Conservation (phyloP, 2,329 filamentous ascomycete genomes). For the Monilinia vaccinii-corymbosi region DNA sequence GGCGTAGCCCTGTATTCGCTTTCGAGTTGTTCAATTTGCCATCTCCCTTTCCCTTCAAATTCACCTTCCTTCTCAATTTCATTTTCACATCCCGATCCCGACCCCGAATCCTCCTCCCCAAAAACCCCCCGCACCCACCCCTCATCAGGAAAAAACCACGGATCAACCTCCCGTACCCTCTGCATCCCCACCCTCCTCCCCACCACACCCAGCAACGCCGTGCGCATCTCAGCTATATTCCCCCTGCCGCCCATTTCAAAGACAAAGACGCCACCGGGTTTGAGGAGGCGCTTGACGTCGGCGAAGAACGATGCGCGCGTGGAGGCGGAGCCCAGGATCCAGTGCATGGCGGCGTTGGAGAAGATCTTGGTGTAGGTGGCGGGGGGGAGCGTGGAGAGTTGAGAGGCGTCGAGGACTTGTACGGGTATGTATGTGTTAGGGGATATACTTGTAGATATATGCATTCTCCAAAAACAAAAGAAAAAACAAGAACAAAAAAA, state of each 20-base stretch:
- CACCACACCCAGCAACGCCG: constrained; percentile 45
- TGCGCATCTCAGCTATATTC: constrained; percentile 54
- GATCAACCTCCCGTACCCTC: constrained; percentile 41
- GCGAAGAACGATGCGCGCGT: constrained; percentile 42
- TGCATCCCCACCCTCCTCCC: constrained; percentile 41
- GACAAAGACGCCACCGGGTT: constrained; percentile 47
- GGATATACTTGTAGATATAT: too few relatives aligned
- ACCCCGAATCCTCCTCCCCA: background rate
- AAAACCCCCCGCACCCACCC: constrained; percentile 40
- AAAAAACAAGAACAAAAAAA: background rate
- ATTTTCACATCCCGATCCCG: too few relatives aligned
- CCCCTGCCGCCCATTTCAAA: constrained; percentile 68
- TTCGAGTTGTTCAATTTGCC: constrained; percentile 41
- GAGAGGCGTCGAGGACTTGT: constrained; percentile 40
- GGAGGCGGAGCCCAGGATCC: constrained; percentile 45
- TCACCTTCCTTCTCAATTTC: constrained; percentile 17
- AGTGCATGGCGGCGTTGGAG: constrained; percentile 55
- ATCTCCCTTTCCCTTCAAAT: constrained; percentile 33
- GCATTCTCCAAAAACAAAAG: background rate
- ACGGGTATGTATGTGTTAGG: too few relatives aligned
- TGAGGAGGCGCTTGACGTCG: constrained; percentile 42
- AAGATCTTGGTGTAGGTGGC: constrained; percentile 45
- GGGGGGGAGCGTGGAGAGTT: constrained; percentile 24
- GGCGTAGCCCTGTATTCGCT: constrained; percentile 56
- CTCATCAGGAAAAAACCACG: constrained; percentile 67